Percentiles rank a stretch among this genome's conserved stretches.
Conservation (phyloP, 192 early-diverging fungal genomes). For the Pecoramyces ruminantium region DNA sequence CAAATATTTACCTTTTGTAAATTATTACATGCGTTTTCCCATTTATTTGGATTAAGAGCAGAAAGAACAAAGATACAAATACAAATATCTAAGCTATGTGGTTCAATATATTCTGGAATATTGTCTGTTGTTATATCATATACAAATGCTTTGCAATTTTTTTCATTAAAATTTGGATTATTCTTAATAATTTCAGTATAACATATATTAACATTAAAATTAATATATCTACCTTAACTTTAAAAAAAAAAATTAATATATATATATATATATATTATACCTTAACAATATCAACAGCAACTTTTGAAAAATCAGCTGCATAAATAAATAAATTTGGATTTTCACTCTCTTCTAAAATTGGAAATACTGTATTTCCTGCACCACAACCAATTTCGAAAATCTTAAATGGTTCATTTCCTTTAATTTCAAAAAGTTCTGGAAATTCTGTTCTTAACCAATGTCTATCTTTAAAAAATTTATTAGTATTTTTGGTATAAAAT, state of each 20-base stretch:
- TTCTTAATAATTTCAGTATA: too few species aligned
- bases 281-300: constrained; percentile 86
- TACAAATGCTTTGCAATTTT: constrained; percentile 72
- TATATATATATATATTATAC: constrained; percentile 3
- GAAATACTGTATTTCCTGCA: constrained; percentile 90
- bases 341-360: constrained; percentile 53
- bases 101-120: constrained; percentile 54
- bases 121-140: constrained; percentile 70
- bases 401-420: constrained; percentile 13
- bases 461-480: constrained; percentile 46
- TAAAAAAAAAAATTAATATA: neutral
- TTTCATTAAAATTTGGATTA: constrained; percentile 39
- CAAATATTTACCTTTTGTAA: constrained; percentile 43
- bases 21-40: constrained; percentile 64
- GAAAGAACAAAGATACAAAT: constrained; percentile 93
- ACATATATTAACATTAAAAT: too few species aligned
- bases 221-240: too few species aligned
- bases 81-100: constrained; percentile 71
- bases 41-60: constrained; percentile 72
- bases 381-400: constrained; percentile 96
- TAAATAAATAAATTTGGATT: constrained; percentile 67
- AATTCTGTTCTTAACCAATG: constrained; percentile 24
- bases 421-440: neutral
- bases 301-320: constrained; percentile 78
- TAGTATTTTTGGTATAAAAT: constrained; percentile 33